Conservation (phyloP, 2,329 filamentous ascomycete species). For the Diplodia mutila region DNA sequence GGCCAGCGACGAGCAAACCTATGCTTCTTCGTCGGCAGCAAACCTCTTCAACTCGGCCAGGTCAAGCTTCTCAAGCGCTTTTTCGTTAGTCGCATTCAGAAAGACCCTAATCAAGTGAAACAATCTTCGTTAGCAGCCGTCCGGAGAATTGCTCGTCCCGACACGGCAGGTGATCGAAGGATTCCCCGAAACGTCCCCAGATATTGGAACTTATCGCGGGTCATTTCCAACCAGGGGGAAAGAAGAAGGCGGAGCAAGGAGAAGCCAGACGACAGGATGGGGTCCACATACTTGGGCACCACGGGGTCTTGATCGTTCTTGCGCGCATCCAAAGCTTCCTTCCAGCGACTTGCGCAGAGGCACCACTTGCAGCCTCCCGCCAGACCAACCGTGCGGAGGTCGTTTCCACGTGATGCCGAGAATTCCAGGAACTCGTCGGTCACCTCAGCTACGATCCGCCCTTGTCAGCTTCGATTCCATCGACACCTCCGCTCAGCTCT, state of each 20-base stretch:
- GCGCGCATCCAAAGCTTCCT: slow-evolving; percentile 62
- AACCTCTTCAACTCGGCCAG: slow-evolving; percentile 57
- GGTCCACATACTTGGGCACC: slow-evolving; percentile 45
- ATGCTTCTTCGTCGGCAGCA: slow-evolving; percentile 47
- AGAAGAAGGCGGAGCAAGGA: background rate
- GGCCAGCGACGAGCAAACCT: background rate
- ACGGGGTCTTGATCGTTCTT: slow-evolving; percentile 51
- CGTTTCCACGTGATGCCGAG: slow-evolving; percentile 61
- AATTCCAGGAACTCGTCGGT: slow-evolving; percentile 67
- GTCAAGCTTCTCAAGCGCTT: slow-evolving; percentile 53
- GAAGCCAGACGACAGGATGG: background rate
- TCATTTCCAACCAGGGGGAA: background rate
- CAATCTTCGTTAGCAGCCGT: background rate
- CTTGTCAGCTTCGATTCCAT: background rate
- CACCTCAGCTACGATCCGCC: slow-evolving; percentile 45
- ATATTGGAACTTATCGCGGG: background rate
- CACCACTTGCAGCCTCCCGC: slow-evolving; percentile 66
- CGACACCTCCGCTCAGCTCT: too few relatives aligned
- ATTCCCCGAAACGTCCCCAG: background rate
- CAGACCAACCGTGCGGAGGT: slow-evolving; percentile 59
- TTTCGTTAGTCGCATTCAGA: slow-evolving; percentile 57
- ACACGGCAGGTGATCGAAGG: background rate
- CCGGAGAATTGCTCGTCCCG: background rate
- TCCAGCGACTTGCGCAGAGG: slow-evolving; percentile 63
- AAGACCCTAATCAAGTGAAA: slow-evolving; percentile 43